phyloP scores from a whole-genome alignment of 352 stramenopile species.

The Globisporangium parvum region DNA sequence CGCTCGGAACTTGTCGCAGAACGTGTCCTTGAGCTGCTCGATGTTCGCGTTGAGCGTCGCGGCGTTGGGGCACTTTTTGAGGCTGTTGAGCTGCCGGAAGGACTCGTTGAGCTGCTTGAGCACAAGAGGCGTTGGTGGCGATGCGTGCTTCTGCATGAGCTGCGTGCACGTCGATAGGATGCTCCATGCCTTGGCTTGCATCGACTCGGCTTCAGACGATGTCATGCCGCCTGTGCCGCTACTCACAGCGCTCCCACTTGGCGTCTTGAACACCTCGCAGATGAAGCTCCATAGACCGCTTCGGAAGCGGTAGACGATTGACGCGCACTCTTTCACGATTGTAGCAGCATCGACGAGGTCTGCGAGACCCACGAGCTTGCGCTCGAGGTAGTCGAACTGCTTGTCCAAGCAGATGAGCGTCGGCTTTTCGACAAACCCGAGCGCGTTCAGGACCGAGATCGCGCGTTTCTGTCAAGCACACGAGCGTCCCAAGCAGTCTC shows the following conservation, averaged over 20 bases:
- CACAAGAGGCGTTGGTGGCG: constrained; percentile 26
- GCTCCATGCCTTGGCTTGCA: constrained; percentile 54
- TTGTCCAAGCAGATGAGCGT: constrained; percentile 60
- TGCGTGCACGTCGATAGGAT: constrained; percentile 46
- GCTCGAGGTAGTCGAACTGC: constrained; percentile 60
- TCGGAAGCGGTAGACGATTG: constrained; percentile 55
- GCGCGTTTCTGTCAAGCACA: constrained; percentile 34
- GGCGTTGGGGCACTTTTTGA: constrained; percentile 64
- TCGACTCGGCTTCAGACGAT: constrained; percentile 56
- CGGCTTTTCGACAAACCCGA: constrained; percentile 60
- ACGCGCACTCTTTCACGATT: constrained; percentile 51
- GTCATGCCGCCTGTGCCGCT: constrained; percentile 27
- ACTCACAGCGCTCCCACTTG: constrained; percentile 17
- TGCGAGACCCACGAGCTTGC: constrained; percentile 33
- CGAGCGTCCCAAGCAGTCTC: background rate
- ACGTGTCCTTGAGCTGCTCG: constrained; percentile 44
- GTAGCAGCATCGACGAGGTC: constrained; percentile 17
- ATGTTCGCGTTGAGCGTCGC: constrained; percentile 64
- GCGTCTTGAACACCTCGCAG: constrained; percentile 64
- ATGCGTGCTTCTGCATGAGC: constrained; percentile 43
- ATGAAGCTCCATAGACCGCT: constrained; percentile 68
- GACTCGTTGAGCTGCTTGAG: constrained; percentile 58
- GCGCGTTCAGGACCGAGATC: constrained; percentile 45
- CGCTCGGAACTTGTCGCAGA: constrained; percentile 58
- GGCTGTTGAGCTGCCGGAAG: constrained; percentile 57